These are phyloP conservation scores for Tolypocladium album DNA, from an alignment of 2,329 filamentous ascomycete genomes.

Conservation along the genomic window DNA sequence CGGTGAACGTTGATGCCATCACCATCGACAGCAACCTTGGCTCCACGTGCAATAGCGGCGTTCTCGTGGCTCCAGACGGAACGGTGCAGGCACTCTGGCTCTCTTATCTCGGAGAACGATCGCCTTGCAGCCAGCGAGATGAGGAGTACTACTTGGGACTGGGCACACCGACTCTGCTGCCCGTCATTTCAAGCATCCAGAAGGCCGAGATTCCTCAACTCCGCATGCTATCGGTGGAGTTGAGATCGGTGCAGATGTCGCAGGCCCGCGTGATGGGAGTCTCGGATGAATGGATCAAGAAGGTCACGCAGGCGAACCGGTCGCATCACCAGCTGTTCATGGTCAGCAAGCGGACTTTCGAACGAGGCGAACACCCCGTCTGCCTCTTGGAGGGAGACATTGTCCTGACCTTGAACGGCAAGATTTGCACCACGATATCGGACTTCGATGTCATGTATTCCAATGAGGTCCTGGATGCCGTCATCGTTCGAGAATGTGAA, in stretches of 20 bases:
- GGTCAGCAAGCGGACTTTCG: constrained; percentile 80
- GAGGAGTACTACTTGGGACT: constrained; percentile 95
- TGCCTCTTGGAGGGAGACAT: constrained; percentile 84
- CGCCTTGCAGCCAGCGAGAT: constrained; percentile 67
- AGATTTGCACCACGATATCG: constrained; percentile 84
- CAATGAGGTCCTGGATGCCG: constrained; percentile 69
- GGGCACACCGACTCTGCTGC: constrained; percentile 76
- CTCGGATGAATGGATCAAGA: constrained; percentile 87
- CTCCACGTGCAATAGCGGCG: constrained; percentile 86
- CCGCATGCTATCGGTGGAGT: constrained; percentile 87
- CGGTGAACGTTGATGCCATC: constrained; percentile 92
- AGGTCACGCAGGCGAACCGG: constrained; percentile 79
- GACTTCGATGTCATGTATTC: constrained; percentile 97
- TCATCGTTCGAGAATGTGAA: constrained; percentile 76
- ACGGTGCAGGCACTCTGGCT: constrained; percentile 94
- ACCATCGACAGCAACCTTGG: constrained; percentile 91
- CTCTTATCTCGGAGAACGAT: constrained; percentile 89
- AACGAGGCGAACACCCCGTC: constrained; percentile 35
- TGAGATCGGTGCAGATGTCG: constrained; percentile 91
- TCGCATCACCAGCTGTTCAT: constrained; percentile 96
- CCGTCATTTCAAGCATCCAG: constrained; percentile 81
- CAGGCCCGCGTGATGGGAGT: constrained; percentile 97
- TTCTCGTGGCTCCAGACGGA: constrained; percentile 79
- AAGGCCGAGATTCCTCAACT: constrained; percentile 68
- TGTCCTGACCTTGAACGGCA: constrained; percentile 79